These are phyloP conservation scores for Talaromyces proteolyticus DNA, from an alignment of 495 filamentous ascomycete species.

Conservation along the genomic window DNA sequence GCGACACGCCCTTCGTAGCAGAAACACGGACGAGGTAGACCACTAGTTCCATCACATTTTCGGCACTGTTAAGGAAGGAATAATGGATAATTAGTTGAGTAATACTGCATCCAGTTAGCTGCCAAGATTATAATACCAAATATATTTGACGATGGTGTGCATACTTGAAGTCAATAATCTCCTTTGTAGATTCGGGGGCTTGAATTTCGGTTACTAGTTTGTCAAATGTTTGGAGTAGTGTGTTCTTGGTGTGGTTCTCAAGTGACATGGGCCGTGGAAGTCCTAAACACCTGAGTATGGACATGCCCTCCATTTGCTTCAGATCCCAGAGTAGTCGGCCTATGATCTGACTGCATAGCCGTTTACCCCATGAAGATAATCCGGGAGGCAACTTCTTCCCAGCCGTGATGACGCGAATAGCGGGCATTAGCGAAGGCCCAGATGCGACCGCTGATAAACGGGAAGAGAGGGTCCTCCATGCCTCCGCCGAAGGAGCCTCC, in stretches of 20 bases:
- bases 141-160: neutral
- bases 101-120: neutral
- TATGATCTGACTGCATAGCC: slow-evolving; percentile 4
- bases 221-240: neutral
- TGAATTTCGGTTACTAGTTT: neutral
- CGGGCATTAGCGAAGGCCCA: neutral
- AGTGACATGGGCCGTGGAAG: neutral
- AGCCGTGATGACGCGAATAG: neutral
- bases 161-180: slow-evolving; percentile 5
- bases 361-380: slow-evolving; percentile 3
- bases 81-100: slow-evolving; percentile 5
- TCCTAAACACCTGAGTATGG: neutral
- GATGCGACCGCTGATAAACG: neutral
- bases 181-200: neutral
- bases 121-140: neutral
- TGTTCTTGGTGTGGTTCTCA: neutral
- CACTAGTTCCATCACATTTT: slow-evolving; percentile 4
- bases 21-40: slow-evolving; percentile 3
- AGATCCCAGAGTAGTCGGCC: slow-evolving; percentile 1
- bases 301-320: slow-evolving; percentile 6
- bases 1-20: neutral
- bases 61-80: slow-evolving; percentile 3
- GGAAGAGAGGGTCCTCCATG: slow-evolving; percentile 2
- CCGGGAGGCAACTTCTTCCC: neutral
- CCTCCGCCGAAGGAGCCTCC: slow-evolving; percentile 4